Percentiles rank a stretch among this genome's conserved stretches.
Conservation (phyloP, 495 filamentous ascomycete genomes). For the Parmelia sp. region DNA sequence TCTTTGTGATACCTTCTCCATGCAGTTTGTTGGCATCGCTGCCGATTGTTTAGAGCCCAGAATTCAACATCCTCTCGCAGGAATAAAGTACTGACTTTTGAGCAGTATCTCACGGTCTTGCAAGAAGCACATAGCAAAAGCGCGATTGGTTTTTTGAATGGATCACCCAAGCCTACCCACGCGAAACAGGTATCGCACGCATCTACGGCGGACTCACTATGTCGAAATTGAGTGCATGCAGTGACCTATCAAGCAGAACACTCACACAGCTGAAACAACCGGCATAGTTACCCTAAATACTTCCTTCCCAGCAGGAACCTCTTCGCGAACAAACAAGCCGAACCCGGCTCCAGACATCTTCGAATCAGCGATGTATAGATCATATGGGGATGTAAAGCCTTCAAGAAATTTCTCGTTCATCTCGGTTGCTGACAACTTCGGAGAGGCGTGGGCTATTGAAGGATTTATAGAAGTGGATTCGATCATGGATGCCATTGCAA, state of each 20-base stretch:
- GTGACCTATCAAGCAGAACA: neutral
- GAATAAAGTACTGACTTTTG: neutral
- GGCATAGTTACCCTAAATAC: conserved; percentile 6
- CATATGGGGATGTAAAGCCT: neutral
- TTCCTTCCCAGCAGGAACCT: conserved; percentile 11
- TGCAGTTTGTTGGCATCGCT: neutral
- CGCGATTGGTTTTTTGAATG: neutral
- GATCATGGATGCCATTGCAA: too few relatives aligned
- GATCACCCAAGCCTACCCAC: neutral
- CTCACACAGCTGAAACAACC: conserved; percentile 9
- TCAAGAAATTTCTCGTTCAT: conserved; percentile 3
- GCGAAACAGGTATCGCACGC: conserved; percentile 7
- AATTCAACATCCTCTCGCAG: neutral
- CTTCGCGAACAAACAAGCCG: conserved; percentile 13
- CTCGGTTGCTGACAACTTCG: too few relatives aligned
- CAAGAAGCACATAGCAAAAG: conserved; percentile 6
- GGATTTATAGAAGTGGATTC: too few relatives aligned
- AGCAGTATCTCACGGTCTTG: conserved; percentile 4
- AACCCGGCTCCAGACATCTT: conserved; percentile 9
- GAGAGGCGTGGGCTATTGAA: too few relatives aligned
- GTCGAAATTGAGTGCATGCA: neutral
- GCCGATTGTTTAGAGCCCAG: neutral
- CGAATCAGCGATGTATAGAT: conserved; percentile 8
- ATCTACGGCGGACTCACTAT: neutral
- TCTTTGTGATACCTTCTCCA: conserved; percentile 9